These are phyloP conservation scores for Malus hybrid DNA, from an alignment of 331 rosid genomes.

Conservation along the genomic window DNA sequence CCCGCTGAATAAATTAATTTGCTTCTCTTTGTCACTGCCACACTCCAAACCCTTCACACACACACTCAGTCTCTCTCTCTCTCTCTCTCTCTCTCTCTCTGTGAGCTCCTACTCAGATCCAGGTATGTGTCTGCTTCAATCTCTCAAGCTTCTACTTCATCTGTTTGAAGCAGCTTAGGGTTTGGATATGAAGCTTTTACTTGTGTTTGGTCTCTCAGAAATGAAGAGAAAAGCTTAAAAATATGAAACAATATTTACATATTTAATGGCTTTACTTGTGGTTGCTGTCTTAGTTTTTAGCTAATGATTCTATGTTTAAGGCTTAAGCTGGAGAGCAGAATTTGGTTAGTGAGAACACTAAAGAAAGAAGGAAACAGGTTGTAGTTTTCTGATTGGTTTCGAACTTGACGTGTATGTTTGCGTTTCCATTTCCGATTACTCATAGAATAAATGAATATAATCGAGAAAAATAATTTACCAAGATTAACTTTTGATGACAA, in stretches of 20 bases:
- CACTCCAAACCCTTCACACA: not conserved
- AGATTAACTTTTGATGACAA: not conserved
- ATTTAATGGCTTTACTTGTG: not conserved
- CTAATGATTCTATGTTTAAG: not conserved
- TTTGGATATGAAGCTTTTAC: conserved; percentile 9
- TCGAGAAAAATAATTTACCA: not conserved
- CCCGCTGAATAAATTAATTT: not conserved
- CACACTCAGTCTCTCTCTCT: not conserved
- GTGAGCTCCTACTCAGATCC: conserved; percentile 37
- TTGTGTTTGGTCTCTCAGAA: conserved; percentile 6
- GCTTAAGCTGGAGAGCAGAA: not conserved
- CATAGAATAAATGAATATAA: not conserved
- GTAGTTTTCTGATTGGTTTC: not conserved
- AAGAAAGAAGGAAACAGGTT: not conserved
- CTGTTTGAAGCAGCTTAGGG: not conserved
- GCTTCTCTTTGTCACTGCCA: not conserved
- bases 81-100: not conserved
- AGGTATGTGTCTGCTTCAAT: conserved; percentile 30
- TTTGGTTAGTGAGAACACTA: too few species aligned
- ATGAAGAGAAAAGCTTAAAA: not conserved
- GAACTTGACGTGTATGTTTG: not conserved
- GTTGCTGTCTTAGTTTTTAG: too few species aligned
- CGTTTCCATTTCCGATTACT: not conserved
- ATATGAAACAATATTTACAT: not conserved
- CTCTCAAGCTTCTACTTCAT: not conserved